phyloP scores from a whole-genome alignment of 2,329 filamentous ascomycete species.

The Colletotrichum sp. region DNA sequence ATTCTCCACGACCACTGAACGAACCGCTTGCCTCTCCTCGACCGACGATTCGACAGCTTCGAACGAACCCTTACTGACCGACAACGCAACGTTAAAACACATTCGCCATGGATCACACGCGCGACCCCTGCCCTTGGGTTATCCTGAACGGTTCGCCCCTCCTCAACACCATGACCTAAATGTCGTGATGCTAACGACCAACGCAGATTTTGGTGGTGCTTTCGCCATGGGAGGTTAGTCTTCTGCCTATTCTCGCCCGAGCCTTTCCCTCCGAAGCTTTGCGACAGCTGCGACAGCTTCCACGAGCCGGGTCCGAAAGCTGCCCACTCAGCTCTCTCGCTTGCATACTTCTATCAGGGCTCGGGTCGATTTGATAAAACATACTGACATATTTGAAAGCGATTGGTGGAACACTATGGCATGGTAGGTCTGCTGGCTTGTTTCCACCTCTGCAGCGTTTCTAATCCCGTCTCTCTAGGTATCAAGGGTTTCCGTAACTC shows the following conservation, averaged over 20 bases:
- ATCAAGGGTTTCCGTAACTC: constrained; percentile 93
- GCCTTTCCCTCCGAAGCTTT: not conserved
- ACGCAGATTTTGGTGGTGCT: constrained; percentile 83
- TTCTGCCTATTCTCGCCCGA: fast-evolving
- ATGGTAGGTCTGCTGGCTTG: constrained; percentile 57
- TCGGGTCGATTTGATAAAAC: not conserved
- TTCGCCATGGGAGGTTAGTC: constrained; percentile 81
- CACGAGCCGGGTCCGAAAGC: not conserved
- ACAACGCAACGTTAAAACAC: not conserved
- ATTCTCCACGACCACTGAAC: not conserved
- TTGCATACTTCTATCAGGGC: not conserved
- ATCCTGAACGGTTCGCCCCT: constrained; percentile 62
- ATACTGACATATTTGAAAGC: constrained; percentile 36
- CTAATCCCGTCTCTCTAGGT: not conserved
- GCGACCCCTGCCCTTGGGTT: constrained; percentile 97
- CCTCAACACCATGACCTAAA: not conserved
- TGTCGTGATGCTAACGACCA: not conserved
- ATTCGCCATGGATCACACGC: constrained; percentile 83
- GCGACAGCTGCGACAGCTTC: not conserved
- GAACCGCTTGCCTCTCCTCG: not conserved
- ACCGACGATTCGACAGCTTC: not conserved
- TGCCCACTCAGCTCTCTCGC: not conserved
- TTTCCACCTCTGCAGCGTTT: fast-evolving
- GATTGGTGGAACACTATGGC: constrained; percentile 87
- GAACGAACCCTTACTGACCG: not conserved